phyloP scores from a whole-genome alignment of 129 eudicot genomes.

The Ambrosia artemisiifolia region DNA sequence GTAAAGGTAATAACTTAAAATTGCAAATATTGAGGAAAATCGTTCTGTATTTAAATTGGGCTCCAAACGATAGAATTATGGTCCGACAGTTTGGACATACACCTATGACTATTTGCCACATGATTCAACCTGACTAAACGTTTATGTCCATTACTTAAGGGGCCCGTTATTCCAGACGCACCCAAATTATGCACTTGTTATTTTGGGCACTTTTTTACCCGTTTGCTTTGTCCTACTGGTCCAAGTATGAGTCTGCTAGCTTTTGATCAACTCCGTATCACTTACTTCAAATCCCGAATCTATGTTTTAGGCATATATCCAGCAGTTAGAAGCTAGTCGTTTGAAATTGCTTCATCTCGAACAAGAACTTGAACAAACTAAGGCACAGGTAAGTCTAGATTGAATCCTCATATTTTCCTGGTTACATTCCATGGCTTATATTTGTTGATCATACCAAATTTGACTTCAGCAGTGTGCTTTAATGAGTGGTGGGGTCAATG shows the following conservation, averaged over 20 bases:
- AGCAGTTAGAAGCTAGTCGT: conserved; percentile 87
- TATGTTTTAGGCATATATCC: conserved; percentile 80
- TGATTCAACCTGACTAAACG: no score
- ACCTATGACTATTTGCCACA: no score
- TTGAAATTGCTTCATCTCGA: conserved; percentile 69
- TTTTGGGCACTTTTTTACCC: no score
- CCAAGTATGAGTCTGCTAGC: no score
- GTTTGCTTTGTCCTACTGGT: no score
- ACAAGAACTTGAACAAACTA: conserved; percentile 83
- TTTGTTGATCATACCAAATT: neutral
- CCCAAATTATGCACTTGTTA: no score
- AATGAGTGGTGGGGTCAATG: conserved; percentile 65
- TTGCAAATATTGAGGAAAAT: no score
- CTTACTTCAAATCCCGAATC: conserved; percentile 9
- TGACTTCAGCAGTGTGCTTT: conserved; percentile 52
- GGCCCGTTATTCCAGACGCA: no score
- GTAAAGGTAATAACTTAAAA: neutral
- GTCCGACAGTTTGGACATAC: no score
- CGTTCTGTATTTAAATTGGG: no score
- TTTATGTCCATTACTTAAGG: no score
- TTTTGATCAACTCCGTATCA: neutral
- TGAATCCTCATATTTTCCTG: neutral
- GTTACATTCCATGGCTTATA: conserved; percentile 3
- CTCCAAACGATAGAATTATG: no score
- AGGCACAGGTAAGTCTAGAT: conserved; percentile 60